These are phyloP conservation scores for Graphium sp. DNA, from an alignment of 2,329 filamentous ascomycete genomes.

Conservation along the genomic window DNA sequence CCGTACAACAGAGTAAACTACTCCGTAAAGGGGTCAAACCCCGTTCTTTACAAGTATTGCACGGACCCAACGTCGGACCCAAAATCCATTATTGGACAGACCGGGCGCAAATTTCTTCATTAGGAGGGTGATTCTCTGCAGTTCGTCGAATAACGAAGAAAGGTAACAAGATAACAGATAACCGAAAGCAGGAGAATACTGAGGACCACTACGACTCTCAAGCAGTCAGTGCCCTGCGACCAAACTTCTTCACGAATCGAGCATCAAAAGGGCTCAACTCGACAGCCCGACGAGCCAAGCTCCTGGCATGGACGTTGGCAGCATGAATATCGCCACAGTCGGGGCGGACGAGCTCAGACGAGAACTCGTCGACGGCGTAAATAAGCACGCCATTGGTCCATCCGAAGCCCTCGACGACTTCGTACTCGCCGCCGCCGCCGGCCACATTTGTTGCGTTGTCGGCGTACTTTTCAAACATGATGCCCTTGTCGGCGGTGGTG, in stretches of 20 bases:
- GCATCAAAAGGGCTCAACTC: constrained; percentile 28
- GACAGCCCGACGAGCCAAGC: constrained; percentile 17
- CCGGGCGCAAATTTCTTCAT: no score
- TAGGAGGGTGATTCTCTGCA: no score
- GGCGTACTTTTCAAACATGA: constrained; percentile 56
- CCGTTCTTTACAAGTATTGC: no score
- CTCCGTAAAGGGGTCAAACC: no score
- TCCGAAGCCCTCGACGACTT: constrained; percentile 53
- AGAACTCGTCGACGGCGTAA: constrained; percentile 48
- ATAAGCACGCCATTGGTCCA: constrained; percentile 56
- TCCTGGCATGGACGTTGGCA: constrained; percentile 14
- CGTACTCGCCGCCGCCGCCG: constrained; percentile 50
- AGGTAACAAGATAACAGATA: no score
- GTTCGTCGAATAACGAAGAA: no score
- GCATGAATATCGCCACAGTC: constrained; percentile 34
- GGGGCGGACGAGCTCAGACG: constrained; percentile 32
- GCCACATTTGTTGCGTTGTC: constrained; percentile 42
- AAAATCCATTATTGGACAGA: no score
- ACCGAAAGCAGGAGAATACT: no score
- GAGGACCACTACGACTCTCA: no score
- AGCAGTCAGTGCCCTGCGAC: no score
- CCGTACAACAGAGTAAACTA: no score
- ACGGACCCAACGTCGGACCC: no score
- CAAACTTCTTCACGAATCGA: constrained; percentile 29
- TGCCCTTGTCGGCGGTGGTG: constrained; percentile 25